Percentiles rank a stretch among this genome's conserved stretches.
phyloP scores from a whole-genome alignment of 2,329 filamentous ascomycete species.

The Aspergillus pseudonomiae region DNA sequence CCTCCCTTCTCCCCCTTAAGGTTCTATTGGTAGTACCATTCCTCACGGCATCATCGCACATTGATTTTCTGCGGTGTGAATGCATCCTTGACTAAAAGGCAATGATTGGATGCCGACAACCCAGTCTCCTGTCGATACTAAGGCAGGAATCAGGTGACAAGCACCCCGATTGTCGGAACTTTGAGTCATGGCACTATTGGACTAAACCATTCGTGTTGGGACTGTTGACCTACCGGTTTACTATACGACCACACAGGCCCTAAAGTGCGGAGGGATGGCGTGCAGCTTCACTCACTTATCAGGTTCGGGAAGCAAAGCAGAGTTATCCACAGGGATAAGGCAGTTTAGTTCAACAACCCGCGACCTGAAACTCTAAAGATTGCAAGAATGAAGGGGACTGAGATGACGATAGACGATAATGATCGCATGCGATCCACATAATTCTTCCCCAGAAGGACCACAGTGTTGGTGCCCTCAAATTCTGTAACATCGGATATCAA shows the following conservation, averaged over 20 bases:
- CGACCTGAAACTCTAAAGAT: conserved; percentile 2
- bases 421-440: conserved; percentile 30
- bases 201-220: conserved; percentile 2
- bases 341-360: neutral
- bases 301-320: neutral
- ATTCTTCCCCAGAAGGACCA: conserved; percentile 28
- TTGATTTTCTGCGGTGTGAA: neutral
- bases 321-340: conserved; percentile 20
- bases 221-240: neutral
- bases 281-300: conserved; percentile 4
- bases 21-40: neutral
- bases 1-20: neutral
- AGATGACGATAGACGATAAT: conserved; percentile 11
- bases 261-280: conserved; percentile 10
- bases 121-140: neutral
- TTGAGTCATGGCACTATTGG: conserved; percentile 9
- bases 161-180: conserved; percentile 11
- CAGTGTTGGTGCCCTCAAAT: conserved; percentile 25
- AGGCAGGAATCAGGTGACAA: conserved; percentile 15
- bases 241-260: neutral
- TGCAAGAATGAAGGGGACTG: conserved; percentile 20
- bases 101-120: neutral
- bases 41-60: neutral
- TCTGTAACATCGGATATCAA: conserved; percentile 19
- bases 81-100: neutral